Evolutionary conservation across 2,329 filamentous ascomycete genomes (phyloP), one percentile per base, ranked within the genome.

Genomic region (Fusarium subtropicale): DNA sequence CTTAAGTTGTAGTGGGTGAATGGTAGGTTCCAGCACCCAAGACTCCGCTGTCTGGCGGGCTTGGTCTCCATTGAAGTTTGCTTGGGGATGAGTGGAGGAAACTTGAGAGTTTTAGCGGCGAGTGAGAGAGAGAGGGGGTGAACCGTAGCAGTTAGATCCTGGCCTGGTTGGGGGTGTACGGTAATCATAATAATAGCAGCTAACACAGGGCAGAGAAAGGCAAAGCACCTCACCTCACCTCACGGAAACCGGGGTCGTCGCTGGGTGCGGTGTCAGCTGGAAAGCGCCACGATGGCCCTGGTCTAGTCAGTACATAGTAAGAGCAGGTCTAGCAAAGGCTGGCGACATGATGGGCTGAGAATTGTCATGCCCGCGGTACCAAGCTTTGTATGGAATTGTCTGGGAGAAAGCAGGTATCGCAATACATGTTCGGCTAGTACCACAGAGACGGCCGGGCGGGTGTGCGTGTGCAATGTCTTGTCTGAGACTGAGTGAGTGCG

Each of bases 261-360:
- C 61, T 69, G 64, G 54, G 64, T 67, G 62, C 54, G 61, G 69
- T 74, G 72, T 75, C 73, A 75, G 73, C 73, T 75, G 72, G 71
- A 72, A 56, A 56, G 69, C 73, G 73, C 73, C 73, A 75, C 73
- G 65, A 70, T 59, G 60, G 68, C 72, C 73, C 71, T 72, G 63
- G 72, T 65, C 69, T 70, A 72, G 62, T 65, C 46, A 42, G 22
- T 22, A 22, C 20, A 22, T 22, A 22, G 20, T 47, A 48, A 28
- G 41, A 41, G 70, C 54, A 69, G 58, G 62, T 68, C 57, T 59
- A 71, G 54, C 34, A 70, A 55, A 68, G 58, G 66, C 67, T 63
- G 47, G 58, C 63, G 58, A 64, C 67, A 63, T 70, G 48, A 34
- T 39, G 53, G 48, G 47, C 46, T 56, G 51, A 68, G 42, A 38